phyloP scores from a whole-genome alignment of 2,329 filamentous ascomycete species.

The Diaporthe eres region DNA sequence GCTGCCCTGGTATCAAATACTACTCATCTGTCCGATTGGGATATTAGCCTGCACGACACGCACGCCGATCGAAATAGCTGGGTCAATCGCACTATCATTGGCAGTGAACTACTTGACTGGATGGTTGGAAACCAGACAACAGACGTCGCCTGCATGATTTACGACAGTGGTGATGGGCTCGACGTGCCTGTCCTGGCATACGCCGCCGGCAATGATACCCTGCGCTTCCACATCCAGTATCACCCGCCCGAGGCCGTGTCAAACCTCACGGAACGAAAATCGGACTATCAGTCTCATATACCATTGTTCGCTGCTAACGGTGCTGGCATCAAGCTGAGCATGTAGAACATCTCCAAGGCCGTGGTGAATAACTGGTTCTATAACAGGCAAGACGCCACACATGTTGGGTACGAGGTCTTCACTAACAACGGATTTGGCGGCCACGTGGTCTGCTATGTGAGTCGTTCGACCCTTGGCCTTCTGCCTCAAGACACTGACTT shows the following conservation, averaged over 20 bases:
- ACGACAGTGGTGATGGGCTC: background rate
- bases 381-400: background rate
- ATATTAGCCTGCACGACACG: background rate
- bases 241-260: background rate
- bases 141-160: background rate
- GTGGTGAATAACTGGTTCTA: too few relatives aligned
- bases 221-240: background rate
- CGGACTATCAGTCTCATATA: background rate
- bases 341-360: too few relatives aligned
- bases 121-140: background rate
- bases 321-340: too few relatives aligned
- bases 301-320: too few relatives aligned
- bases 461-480: background rate
- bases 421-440: background rate
- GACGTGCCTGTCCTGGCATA: background rate
- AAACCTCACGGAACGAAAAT: background rate
- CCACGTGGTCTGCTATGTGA: background rate
- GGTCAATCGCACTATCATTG: background rate
- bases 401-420: too few relatives aligned
- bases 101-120: background rate
- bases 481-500: background rate
- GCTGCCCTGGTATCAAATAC: background rate
- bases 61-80: background rate
- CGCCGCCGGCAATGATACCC: background rate
- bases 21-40: background rate